A percentile compares a stretch with the other conserved stretches of the same genome.
These are phyloP conservation scores for Fusarium sp. DNA, from an alignment of 2,329 filamentous ascomycete genomes.

Conservation along the genomic window DNA sequence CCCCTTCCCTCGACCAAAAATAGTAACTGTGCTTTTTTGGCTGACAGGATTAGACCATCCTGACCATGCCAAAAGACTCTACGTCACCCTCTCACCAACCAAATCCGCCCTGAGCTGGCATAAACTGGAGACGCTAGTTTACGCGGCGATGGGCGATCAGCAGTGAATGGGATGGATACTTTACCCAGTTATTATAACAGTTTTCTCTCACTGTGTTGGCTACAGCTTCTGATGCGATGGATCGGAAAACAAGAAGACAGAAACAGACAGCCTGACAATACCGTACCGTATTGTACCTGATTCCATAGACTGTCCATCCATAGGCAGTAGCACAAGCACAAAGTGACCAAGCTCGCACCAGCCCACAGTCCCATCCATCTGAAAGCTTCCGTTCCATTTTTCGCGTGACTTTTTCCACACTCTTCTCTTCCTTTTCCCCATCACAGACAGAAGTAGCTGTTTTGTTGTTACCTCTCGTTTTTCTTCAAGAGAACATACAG, in stretches of 20 bases:
- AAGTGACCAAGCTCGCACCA: not conserved
- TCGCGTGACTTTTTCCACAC: slow-evolving; percentile 5
- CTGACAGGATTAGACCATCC: slow-evolving; percentile 9
- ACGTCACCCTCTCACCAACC: slow-evolving; percentile 33
- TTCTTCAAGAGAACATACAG: not conserved
- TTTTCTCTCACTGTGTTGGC: slow-evolving; percentile 17
- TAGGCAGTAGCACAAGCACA: not conserved
- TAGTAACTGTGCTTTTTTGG: slow-evolving; percentile 12
- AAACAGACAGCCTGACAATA: not conserved
- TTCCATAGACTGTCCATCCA: not conserved
- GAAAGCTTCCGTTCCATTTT: slow-evolving; percentile 6
- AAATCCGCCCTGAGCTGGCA: not conserved
- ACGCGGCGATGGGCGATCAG: slow-evolving; percentile 27
- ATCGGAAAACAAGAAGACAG: not conserved
- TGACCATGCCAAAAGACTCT: not conserved
- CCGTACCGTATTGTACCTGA: slow-evolving; percentile 1
- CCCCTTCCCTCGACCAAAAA: slow-evolving; percentile 26
- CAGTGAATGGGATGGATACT: slow-evolving; percentile 13
- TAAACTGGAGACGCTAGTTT: slow-evolving; percentile 34
- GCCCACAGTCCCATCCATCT: not conserved
- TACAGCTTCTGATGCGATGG: not conserved
- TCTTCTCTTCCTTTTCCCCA: not conserved
- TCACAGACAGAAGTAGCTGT: not conserved
- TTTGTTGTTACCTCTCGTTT: slow-evolving; percentile 32
- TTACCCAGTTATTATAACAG: slow-evolving; percentile 5